Evolutionary conservation across 441 rosid species (phyloP).

Genomic region (Aleurites moluccanus): DNA sequence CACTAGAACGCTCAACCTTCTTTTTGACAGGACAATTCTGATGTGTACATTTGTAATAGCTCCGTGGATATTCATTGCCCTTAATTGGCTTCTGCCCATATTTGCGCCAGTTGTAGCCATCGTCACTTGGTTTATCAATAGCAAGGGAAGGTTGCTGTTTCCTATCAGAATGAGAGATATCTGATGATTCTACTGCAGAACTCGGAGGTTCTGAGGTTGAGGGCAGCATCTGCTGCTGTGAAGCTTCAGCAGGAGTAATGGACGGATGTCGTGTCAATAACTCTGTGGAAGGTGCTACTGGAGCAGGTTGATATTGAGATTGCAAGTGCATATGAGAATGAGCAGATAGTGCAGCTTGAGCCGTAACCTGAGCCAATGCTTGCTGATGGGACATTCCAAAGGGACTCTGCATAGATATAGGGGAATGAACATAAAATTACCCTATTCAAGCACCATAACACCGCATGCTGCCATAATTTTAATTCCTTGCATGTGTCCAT

Average conservation of each 20-base stretch:
- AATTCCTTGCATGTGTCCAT: background rate
- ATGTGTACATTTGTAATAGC: constrained; percentile 73
- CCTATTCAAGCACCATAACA: constrained; percentile 8
- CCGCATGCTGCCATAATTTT: background rate
- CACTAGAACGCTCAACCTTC: constrained; percentile 63
- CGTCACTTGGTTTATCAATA: constrained; percentile 73
- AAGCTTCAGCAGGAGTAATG: constrained; percentile 31
- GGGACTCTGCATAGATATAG: constrained; percentile 46
- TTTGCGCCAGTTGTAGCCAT: constrained; percentile 69
- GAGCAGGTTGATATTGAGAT: constrained; percentile 41
- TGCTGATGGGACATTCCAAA: constrained; percentile 75
- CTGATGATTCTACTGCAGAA: constrained; percentile 35
- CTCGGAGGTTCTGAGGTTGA: constrained; percentile 44
- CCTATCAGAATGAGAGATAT: constrained; percentile 52
- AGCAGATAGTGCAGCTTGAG: constrained; percentile 49
- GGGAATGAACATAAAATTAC: constrained; percentile 20
- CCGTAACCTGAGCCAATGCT: constrained; percentile 66
- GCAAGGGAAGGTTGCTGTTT: constrained; percentile 43
- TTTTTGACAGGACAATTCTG: constrained; percentile 58
- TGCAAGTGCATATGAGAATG: constrained; percentile 49
- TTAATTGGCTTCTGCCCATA: constrained; percentile 75
- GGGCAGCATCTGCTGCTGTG: constrained; percentile 48
- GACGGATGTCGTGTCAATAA: constrained; percentile 28
- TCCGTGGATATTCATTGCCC: constrained; percentile 71
- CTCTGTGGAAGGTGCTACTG: constrained; percentile 29